A percentile compares a stretch with the other conserved stretches of the same genome.
phyloP scores from a whole-genome alignment of 441 rosid species.

The Populus hybrid region DNA sequence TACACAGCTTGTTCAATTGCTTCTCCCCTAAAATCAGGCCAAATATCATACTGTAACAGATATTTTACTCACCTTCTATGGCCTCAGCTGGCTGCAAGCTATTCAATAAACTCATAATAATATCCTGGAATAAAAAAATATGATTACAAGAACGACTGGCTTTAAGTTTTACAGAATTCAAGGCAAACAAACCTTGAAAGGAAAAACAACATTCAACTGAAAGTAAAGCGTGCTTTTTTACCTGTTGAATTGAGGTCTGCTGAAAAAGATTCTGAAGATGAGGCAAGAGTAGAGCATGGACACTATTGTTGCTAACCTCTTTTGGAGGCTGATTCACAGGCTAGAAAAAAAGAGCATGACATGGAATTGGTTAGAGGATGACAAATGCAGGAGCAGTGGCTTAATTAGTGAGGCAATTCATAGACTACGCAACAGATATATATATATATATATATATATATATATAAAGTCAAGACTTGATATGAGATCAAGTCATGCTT shows the following conservation, averaged over 20 bases:
- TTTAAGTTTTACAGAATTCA: constrained; percentile 7
- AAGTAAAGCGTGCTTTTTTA: constrained; percentile 21
- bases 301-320: constrained; percentile 44
- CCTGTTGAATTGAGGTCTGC: constrained; percentile 93
- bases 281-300: constrained; percentile 56
- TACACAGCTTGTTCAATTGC: constrained; percentile 11
- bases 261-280: constrained; percentile 89
- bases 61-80: constrained; percentile 57
- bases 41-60: constrained; percentile 7
- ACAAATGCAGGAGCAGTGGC: background rate
- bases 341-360: constrained; percentile 33
- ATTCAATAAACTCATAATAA: constrained; percentile 59
- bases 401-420: background rate
- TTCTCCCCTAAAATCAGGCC: background rate
- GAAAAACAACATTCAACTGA: background rate
- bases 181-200: background rate
- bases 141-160: constrained; percentile 8
- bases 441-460: too few relatives aligned
- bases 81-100: constrained; percentile 62
- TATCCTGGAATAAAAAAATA: constrained; percentile 57
- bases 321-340: constrained; percentile 52
- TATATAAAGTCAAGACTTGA: background rate
- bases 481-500: background rate
- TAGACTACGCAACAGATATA: background rate
- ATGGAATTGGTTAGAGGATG: background rate